Percentiles rank a stretch among this genome's conserved stretches.
These are phyloP conservation scores for Epichloe sp. DNA, from an alignment of 2,329 filamentous ascomycete genomes.

Conservation along the genomic window DNA sequence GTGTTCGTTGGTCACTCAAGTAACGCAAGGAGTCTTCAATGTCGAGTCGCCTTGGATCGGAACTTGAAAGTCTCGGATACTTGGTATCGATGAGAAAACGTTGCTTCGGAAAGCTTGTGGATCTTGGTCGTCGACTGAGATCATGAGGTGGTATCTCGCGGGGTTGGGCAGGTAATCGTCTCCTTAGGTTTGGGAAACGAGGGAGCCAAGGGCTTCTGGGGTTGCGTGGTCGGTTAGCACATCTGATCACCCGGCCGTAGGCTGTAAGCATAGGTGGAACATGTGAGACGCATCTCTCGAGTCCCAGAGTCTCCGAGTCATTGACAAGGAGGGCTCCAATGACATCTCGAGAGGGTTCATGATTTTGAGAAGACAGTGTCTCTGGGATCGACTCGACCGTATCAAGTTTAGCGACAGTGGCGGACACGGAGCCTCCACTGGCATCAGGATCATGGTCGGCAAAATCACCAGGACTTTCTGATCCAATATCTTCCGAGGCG, in stretches of 20 bases:
- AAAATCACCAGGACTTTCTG: not conserved
- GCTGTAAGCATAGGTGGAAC: not conserved
- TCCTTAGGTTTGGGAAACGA: conserved; percentile 1
- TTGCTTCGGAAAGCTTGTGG: not conserved
- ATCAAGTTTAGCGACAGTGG: not conserved
- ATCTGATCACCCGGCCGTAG: not conserved
- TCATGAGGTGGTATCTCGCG: not conserved
- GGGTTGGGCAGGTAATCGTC: not conserved
- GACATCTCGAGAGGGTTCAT: not conserved
- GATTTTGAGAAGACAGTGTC: not conserved
- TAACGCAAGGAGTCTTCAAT: not conserved
- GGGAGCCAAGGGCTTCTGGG: conserved; percentile 4
- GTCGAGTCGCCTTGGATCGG: not conserved
- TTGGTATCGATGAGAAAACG: conserved; percentile 2
- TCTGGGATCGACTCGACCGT: not conserved
- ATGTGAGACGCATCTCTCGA: not conserved
- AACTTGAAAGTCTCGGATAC: not conserved
- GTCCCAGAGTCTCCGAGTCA: not conserved
- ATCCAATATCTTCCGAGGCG: not conserved
- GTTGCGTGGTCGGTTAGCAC: conserved; percentile 4
- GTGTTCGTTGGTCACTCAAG: not conserved
- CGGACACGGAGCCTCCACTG: not conserved
- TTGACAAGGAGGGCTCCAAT: not conserved
- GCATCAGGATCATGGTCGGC: not conserved
- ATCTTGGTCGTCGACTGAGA: not conserved